Evolutionary conservation across 2,329 filamentous ascomycete species (phyloP).

Genomic region (Ascochyta viciae-villosae): DNA sequence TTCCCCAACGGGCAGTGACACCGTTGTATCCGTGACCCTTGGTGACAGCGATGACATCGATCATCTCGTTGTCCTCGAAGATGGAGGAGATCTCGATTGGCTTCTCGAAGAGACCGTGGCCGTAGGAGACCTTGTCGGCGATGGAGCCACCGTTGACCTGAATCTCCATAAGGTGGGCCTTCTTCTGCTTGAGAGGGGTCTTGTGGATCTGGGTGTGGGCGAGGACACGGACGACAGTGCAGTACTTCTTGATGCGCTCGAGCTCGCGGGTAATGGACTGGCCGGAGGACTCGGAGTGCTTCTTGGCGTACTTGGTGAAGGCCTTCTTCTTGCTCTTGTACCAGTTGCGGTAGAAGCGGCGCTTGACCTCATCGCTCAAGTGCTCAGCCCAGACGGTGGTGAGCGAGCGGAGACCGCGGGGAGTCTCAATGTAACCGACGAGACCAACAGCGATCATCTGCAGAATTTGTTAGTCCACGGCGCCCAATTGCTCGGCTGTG

Average conservation of each 20-base stretch:
- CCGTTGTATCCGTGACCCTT: constrained; percentile 99
- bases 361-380: constrained; percentile 97
- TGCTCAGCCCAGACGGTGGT: constrained; percentile 99
- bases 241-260: constrained; percentile 99
- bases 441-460: constrained; percentile 99
- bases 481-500: constrained; percentile 66
- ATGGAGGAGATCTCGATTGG: constrained; percentile 88
- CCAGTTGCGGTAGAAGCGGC: constrained; percentile 99
- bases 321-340: constrained; percentile 99
- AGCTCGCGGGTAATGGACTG: constrained; percentile 94
- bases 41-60: constrained; percentile 98
- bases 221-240: constrained; percentile 98
- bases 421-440: constrained; percentile 99
- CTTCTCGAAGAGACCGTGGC: constrained; percentile 98
- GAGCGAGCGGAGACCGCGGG: constrained; percentile 97
- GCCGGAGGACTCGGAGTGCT: constrained; percentile 94
- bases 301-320: constrained; percentile 99
- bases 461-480: constrained; percentile 41
- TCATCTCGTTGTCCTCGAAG: constrained; percentile 99
- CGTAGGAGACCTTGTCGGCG: constrained; percentile 96
- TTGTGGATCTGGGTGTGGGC: constrained; percentile 99
- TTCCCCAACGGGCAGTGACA: constrained; percentile 98
- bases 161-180: constrained; percentile 99
- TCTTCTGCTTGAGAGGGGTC: constrained; percentile 99
- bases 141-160: constrained; percentile 98